phyloP scores from a whole-genome alignment of 495 filamentous ascomycete species.

The Patellaria atrata region DNA sequence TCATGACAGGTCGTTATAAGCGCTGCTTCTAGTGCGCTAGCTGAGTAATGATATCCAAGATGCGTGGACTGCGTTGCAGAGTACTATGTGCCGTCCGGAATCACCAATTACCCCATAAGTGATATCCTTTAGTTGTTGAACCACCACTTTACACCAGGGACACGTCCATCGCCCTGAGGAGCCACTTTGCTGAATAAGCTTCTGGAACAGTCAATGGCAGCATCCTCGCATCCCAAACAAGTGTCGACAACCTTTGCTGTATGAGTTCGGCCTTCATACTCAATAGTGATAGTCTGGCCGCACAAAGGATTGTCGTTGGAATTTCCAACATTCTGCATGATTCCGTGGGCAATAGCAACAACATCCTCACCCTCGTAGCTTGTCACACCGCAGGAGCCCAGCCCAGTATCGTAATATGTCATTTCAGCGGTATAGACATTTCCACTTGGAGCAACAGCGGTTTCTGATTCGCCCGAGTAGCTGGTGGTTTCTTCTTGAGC shows the following conservation, averaged over 20 bases:
- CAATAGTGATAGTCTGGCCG: conserved; percentile 24
- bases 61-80: no score
- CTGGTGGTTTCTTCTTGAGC: no score
- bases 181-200: conserved; percentile 3
- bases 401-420: conserved; percentile 30
- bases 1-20: no score
- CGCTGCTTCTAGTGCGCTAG: conserved; percentile 4
- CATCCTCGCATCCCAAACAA: conserved; percentile 18
- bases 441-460: conserved; percentile 6
- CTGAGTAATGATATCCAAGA: no score
- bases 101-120: no score
- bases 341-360: conserved; percentile 25
- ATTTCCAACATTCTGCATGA: conserved; percentile 22
- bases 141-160: conserved; percentile 16
- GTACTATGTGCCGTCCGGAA: no score
- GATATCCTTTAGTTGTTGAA: conserved; percentile 1
- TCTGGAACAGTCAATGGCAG: conserved; percentile 17
- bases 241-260: conserved; percentile 23
- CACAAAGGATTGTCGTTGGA: conserved; percentile 32
- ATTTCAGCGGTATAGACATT: conserved; percentile 23
- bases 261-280: conserved; percentile 8
- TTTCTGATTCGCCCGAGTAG: no score
- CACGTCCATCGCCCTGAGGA: conserved; percentile 13
- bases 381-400: conserved; percentile 31
- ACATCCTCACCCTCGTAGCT: conserved; percentile 18